A percentile compares a stretch with the other conserved stretches of the same genome.
phyloP scores from a whole-genome alignment of 2,329 filamentous ascomycete genomes.

The Penicillium aurantiogriseum region DNA sequence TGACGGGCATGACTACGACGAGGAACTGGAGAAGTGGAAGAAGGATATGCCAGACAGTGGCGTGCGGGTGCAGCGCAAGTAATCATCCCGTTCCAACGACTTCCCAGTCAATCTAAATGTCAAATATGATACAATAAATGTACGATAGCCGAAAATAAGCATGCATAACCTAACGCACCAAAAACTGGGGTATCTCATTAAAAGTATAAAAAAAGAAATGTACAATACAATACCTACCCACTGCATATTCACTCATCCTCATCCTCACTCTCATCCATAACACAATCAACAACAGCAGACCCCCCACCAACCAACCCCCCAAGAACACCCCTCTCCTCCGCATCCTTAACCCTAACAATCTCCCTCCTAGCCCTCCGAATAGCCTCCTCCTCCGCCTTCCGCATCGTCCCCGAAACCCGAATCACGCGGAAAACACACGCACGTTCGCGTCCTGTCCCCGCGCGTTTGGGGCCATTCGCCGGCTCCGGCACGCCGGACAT shows the following conservation, averaged over 20 bases:
- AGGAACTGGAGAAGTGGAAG: constrained; percentile 29
- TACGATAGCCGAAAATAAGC: constrained; percentile 8
- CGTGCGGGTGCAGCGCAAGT: constrained; percentile 68
- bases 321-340: constrained; percentile 46
- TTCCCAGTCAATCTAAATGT: constrained; percentile 2
- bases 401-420: constrained; percentile 87
- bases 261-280: constrained; percentile 49
- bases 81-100: constrained; percentile 39
- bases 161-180: neutral
- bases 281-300: constrained; percentile 44
- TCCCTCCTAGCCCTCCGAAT: constrained; percentile 72
- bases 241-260: constrained; percentile 5
- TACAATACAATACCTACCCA: neutral
- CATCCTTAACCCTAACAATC: constrained; percentile 64
- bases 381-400: constrained; percentile 86
- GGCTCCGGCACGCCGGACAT: constrained; percentile 65
- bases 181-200: constrained; percentile 8
- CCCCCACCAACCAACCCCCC: constrained; percentile 36
- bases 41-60: constrained; percentile 58
- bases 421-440: constrained; percentile 81
- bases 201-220: constrained; percentile 2
- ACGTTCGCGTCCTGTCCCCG: constrained; percentile 23
- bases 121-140: constrained; percentile 17
- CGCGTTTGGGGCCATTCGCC: constrained; percentile 17
- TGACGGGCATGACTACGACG: constrained; percentile 14